A percentile compares a stretch with the other conserved stretches of the same genome.
phyloP scores from a whole-genome alignment of 2,329 filamentous ascomycete genomes.

The Trichophyton simii region DNA sequence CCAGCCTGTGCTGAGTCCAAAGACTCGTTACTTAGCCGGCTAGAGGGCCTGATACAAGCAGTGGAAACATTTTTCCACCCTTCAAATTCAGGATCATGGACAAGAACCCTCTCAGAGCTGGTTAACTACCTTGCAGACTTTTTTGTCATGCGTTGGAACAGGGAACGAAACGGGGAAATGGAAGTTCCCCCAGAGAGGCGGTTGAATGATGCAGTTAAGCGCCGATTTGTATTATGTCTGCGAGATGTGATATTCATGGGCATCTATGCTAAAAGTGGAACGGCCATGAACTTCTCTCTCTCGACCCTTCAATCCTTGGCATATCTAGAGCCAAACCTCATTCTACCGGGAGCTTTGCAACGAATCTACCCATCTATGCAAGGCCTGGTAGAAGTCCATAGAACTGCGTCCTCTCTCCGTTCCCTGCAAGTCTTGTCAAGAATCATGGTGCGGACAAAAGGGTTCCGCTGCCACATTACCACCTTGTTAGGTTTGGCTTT shows the following conservation, averaged over 20 bases:
- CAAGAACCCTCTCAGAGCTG: slow-evolving; percentile 75
- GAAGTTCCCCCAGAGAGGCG: slow-evolving; percentile 67
- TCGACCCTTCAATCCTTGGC: slow-evolving; percentile 80
- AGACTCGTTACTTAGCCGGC: slow-evolving; percentile 66
- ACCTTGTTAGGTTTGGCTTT: slow-evolving; percentile 83
- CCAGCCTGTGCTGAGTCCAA: slow-evolving; percentile 65
- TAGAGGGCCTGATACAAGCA: slow-evolving; percentile 86
- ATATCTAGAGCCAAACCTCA: slow-evolving; percentile 79
- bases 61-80: slow-evolving; percentile 98
- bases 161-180: slow-evolving; percentile 84
- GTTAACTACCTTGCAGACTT: slow-evolving; percentile 89
- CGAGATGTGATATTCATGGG: slow-evolving; percentile 96
- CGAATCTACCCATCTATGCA: slow-evolving; percentile 95
- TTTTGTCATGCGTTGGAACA: slow-evolving; percentile 95
- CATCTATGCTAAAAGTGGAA: slow-evolving; percentile 88
- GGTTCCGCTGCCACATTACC: slow-evolving; percentile 93
- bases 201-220: slow-evolving; percentile 69
- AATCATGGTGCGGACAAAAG: slow-evolving; percentile 82
- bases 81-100: slow-evolving; percentile 89
- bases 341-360: slow-evolving; percentile 84
- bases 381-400: slow-evolving; percentile 90
- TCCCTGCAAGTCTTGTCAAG: slow-evolving; percentile 85
- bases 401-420: slow-evolving; percentile 85
- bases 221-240: slow-evolving; percentile 76
- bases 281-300: slow-evolving; percentile 82